Conservation (phyloP, 129 eudicot genomes). For the Oenanthe sinensis region DNA sequence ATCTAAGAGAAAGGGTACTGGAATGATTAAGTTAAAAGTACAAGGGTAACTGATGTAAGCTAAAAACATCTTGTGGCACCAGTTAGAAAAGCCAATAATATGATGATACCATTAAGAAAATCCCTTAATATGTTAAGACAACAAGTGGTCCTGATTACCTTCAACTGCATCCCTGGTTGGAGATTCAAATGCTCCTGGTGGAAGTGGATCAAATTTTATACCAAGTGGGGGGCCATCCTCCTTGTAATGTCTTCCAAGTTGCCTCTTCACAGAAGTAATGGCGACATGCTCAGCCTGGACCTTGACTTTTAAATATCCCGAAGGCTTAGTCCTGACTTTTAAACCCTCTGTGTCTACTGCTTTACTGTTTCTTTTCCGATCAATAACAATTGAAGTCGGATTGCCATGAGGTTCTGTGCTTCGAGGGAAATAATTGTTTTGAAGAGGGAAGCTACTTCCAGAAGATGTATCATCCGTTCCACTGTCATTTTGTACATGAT, state of each 20-base stretch:
- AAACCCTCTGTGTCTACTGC: conserved; percentile 24
- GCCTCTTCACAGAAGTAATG: conserved; percentile 90
- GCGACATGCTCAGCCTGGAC: conserved; percentile 73
- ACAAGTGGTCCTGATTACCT: conserved; percentile 35
- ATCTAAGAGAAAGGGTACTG: neutral
- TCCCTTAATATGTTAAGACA: neutral
- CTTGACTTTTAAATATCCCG: conserved; percentile 89
- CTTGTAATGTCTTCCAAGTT: conserved; percentile 73
- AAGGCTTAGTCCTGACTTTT: conserved; percentile 58
- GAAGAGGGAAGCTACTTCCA: conserved; percentile 61
- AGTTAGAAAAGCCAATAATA: neutral
- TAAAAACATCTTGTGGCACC: neutral
- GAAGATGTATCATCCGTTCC: conserved; percentile 60
- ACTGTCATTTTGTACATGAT: conserved; percentile 22
- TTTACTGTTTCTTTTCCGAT: conserved; percentile 18
- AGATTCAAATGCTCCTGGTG: conserved; percentile 91
- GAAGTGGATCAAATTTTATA: conserved; percentile 81
- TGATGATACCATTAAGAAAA: neutral
- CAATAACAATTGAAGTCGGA: conserved; percentile 27
- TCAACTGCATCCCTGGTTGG: conserved; percentile 30
- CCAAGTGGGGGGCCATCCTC: conserved; percentile 94
- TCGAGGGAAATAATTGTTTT: conserved; percentile 32
- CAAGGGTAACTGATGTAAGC: neutral
- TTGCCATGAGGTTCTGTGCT: conserved; percentile 32
- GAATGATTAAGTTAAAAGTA: neutral